phyloP scores from a whole-genome alignment of 371 early-diverging fungal species.

The Blakeslea trispora region DNA sequence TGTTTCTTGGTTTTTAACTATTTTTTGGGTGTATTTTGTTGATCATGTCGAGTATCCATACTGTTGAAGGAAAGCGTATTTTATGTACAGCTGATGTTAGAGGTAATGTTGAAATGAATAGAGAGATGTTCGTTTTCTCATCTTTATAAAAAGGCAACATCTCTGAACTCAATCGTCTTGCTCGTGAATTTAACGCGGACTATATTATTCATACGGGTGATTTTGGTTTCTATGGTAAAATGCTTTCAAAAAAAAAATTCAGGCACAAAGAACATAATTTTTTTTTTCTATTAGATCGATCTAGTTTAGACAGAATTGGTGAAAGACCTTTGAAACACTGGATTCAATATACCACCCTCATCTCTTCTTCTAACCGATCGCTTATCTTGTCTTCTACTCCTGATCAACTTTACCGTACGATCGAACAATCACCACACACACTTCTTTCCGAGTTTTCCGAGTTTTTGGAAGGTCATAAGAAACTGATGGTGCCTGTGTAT shows the following conservation, averaged over 20 bases:
- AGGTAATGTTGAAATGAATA: conserved; percentile 22
- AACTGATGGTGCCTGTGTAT: conserved; percentile 63
- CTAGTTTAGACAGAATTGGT: conserved; percentile 59
- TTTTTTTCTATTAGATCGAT: conserved; percentile 39
- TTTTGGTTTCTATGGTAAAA: conserved; percentile 68
- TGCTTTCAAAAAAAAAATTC: too few relatives aligned
- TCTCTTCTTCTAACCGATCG: conserved; percentile 49
- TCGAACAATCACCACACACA: conserved; percentile 49
- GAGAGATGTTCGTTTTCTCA: not conserved
- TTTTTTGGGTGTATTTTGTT: too few relatives aligned
- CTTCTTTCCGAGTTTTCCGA: conserved; percentile 61
- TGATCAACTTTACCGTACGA: conserved; percentile 49
- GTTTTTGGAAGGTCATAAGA: conserved; percentile 46
- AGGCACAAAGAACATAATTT: not conserved
- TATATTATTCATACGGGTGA: conserved; percentile 71
- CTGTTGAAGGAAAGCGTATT: conserved; percentile 34
- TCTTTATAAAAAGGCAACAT: conserved; percentile 29
- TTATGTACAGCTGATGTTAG: conserved; percentile 38
- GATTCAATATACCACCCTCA: conserved; percentile 64
- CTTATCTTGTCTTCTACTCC: conserved; percentile 45
- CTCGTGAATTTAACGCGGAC: conserved; percentile 59
- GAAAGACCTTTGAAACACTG: conserved; percentile 65
- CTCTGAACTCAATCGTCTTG: conserved; percentile 63
- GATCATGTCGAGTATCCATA: conserved; percentile 13
- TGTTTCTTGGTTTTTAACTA: too few relatives aligned